These are phyloP conservation scores for Apiospora kogelbergensis DNA, from an alignment of 2,329 filamentous ascomycete species.

Conservation along the genomic window DNA sequence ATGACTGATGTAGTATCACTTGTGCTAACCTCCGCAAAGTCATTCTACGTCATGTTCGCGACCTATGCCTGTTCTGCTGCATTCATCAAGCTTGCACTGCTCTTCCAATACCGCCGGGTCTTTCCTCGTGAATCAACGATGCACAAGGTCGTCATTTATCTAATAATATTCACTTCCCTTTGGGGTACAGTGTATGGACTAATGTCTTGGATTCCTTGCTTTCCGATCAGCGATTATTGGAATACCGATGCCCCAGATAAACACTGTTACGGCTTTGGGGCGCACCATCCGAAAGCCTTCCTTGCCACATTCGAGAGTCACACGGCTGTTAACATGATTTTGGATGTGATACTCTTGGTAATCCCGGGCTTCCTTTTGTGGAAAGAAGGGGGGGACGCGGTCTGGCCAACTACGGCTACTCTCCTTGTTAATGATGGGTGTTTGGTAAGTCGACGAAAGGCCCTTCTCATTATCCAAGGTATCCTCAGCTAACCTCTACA, in stretches of 20 bases:
- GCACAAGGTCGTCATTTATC: slow-evolving; percentile 17
- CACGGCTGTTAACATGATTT: slow-evolving; percentile 19
- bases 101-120: slow-evolving; percentile 28
- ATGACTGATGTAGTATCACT: too few relatives aligned
- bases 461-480: neutral
- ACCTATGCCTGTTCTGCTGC: slow-evolving; percentile 23
- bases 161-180: slow-evolving; percentile 27
- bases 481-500: neutral
- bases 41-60: slow-evolving; percentile 25
- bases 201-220: slow-evolving; percentile 27
- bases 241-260: neutral
- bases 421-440: slow-evolving; percentile 19
- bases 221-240: slow-evolving; percentile 24
- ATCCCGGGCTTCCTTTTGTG: slow-evolving; percentile 23
- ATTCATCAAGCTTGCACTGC: slow-evolving; percentile 27
- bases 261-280: slow-evolving; percentile 24
- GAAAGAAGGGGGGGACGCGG: slow-evolving; percentile 9
- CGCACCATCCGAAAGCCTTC: slow-evolving; percentile 15
- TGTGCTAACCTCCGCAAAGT: slow-evolving; percentile 13
- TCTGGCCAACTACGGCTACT: slow-evolving; percentile 18
- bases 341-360: slow-evolving; percentile 21
- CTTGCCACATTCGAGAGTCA: slow-evolving; percentile 21
- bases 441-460: slow-evolving; percentile 16
- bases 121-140: slow-evolving; percentile 21
- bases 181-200: slow-evolving; percentile 26